A percentile compares a stretch with the other conserved stretches of the same genome.
Evolutionary conservation across 1,284 basidiomycete genomes (phyloP).

Genomic region (Sanghuangporus baumii): DNA sequence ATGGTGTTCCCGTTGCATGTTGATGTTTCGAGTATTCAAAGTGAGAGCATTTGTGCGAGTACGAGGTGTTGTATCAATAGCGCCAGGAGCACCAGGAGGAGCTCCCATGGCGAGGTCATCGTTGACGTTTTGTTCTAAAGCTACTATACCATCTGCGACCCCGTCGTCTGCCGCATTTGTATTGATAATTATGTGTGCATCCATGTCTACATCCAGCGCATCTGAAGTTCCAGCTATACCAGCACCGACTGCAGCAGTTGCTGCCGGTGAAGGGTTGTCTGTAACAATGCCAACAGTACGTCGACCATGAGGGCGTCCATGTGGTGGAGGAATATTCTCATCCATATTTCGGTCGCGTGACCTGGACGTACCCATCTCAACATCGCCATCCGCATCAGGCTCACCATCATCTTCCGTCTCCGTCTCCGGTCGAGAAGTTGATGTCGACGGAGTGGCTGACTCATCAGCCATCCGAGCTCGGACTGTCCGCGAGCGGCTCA

Average conservation of each 20-base stretch:
- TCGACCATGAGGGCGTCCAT: slow-evolving; percentile 32
- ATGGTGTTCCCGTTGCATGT: slow-evolving; percentile 4
- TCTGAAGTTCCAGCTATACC: slow-evolving; percentile 26
- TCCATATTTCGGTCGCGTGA: slow-evolving; percentile 41
- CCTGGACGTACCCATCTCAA: slow-evolving; percentile 49
- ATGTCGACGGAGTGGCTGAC: slow-evolving; percentile 49
- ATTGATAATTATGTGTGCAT: slow-evolving; percentile 67
- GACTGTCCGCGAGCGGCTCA: slow-evolving; percentile 25
- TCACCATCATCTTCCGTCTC: slow-evolving; percentile 59
- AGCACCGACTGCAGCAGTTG: slow-evolving; percentile 26
- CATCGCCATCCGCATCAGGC: slow-evolving; percentile 28
- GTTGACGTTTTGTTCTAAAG: slow-evolving; percentile 49
- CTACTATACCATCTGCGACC: slow-evolving; percentile 67
- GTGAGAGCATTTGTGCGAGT: slow-evolving; percentile 28
- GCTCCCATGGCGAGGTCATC: slow-evolving; percentile 85
- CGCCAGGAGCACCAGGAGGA: slow-evolving; percentile 77
- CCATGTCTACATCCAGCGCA: slow-evolving; percentile 41
- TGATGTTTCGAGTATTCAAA: slow-evolving; percentile 12
- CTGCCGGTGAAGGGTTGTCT: slow-evolving; percentile 35
- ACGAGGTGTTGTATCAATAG: slow-evolving; percentile 45
- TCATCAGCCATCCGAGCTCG: slow-evolving; percentile 34
- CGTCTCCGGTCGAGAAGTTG: slow-evolving; percentile 57
- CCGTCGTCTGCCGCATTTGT: slow-evolving; percentile 33
- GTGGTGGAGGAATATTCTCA: slow-evolving; percentile 32
- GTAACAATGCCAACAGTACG: slow-evolving; percentile 61